Evolutionary conservation across 768 basidiomycete species (phyloP).

Genomic region (Galerina marginata): DNA sequence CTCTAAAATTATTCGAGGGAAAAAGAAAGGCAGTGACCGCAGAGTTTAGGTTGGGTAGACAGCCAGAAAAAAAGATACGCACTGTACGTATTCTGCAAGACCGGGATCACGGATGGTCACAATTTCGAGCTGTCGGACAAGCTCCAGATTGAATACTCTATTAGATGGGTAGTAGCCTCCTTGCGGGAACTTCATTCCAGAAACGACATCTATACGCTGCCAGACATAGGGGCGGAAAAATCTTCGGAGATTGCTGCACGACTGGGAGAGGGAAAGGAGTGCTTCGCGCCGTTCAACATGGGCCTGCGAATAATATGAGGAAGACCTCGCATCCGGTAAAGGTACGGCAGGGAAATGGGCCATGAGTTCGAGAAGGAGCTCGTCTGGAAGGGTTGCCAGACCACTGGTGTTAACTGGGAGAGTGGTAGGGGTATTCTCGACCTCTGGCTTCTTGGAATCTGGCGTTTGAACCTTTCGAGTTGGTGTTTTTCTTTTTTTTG

Average conservation of each 20-base stretch:
- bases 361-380: constrained; percentile 5
- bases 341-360: neutral
- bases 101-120: constrained; percentile 27
- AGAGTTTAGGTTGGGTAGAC: neutral
- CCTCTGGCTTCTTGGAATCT: too few species aligned
- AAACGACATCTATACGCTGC: constrained; percentile 17
- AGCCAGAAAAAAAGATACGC: neutral
- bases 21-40: neutral
- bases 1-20: neutral
- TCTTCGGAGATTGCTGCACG: constrained; percentile 17
- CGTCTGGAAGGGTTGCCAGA: constrained; percentile 1
- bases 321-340: neutral
- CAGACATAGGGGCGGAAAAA: constrained; percentile 14
- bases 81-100: constrained; percentile 22
- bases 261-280: constrained; percentile 12
- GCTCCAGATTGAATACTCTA: constrained; percentile 15
- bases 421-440: too few species aligned
- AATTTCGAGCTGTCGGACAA: constrained; percentile 26
- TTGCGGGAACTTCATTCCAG: neutral
- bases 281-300: neutral
- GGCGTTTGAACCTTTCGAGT: too few species aligned
- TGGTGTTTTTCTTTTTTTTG: too few species aligned
- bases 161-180: neutral
- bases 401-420: neutral
- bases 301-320: neutral